Conservation (phyloP, 164 flowering plant species). For the Cinnamomum chago region DNA sequence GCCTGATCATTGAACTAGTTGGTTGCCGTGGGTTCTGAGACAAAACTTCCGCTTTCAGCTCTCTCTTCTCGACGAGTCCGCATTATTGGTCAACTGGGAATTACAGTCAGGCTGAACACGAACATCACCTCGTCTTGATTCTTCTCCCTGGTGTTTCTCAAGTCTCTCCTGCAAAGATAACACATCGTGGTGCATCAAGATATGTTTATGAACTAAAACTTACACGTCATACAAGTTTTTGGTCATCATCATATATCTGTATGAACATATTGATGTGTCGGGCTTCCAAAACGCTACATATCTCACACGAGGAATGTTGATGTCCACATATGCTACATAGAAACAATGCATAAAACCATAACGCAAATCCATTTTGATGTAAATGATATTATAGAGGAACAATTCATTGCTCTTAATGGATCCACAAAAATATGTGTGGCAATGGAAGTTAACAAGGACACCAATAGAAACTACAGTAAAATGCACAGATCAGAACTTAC, state of each 20-base stretch:
- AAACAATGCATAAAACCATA: not conserved
- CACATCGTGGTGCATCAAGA: not conserved
- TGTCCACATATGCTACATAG: not conserved
- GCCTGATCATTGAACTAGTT: slow-evolving; percentile 9
- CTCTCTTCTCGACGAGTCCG: not conserved
- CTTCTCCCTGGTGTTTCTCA: slow-evolving; percentile 18
- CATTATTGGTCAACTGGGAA: slow-evolving; percentile 12
- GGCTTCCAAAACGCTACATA: not conserved
- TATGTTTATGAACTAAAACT: not conserved
- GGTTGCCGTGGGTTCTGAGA: not conserved
- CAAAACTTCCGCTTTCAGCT: not conserved
- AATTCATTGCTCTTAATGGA: not conserved
- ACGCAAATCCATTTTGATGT: not conserved
- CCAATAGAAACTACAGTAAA: not conserved
- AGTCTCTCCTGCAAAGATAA: slow-evolving; percentile 23
- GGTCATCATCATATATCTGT: not conserved
- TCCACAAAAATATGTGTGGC: not conserved
- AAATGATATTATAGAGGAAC: not conserved
- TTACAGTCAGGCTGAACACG: slow-evolving; percentile 17
- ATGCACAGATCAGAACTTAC: slow-evolving; percentile 12
- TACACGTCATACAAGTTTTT: not conserved
- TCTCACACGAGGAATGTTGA: not conserved
- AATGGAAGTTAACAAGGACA: not conserved
- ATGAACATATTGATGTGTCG: not conserved
- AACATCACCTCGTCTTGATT: slow-evolving; percentile 4